Evolutionary conservation across 768 basidiomycete species (phyloP), one percentile per base, ranked within the genome.

Genomic region (Gymnopilus dilepis): DNA sequence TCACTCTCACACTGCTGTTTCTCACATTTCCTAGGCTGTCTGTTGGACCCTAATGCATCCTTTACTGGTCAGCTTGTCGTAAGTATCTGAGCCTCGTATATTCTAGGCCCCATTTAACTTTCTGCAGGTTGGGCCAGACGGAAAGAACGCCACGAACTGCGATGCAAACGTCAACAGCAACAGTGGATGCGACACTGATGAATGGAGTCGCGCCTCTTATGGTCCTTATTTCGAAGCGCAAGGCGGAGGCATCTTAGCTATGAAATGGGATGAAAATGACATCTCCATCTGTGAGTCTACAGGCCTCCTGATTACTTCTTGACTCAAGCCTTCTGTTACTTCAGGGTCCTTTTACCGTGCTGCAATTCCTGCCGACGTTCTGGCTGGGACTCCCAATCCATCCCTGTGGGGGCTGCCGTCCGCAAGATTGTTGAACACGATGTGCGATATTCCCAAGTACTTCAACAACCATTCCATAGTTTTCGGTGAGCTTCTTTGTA

Each of bases 281-380:
- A 92, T 94, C 58, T 84, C 88, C 45, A 82, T 92, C 67, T 94
- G 92, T 93, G 60, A 73, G 90, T 79, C 13, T 8, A 34, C 28
- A n/a, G 42, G 13, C 53, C n/a, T 28, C 34, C 2, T 22, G n/a
- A n/a, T 28, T 33, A 9, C 28, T 52, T 40, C 40, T 11, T 6
- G 42, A 45, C 67, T 22, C 66, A 50, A 52, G 33, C 61, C 8
- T 24, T 9, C 6, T 30, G 30, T 38, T 41, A 57, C 56, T 21
- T 26, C 65, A 93, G 91, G 89, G 89, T 92, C 89, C 8, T 94
- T 94, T 73, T 94, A 91, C 73, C 88, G 92, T 31, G 86, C 86
- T 40, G 86, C 91, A 11, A 82, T 94, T 40, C 92, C 92, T 11
- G 72, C 76, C 41, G 91, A 94, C 67, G 86, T 94, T 38, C 68